Evolutionary conservation across 2,329 filamentous ascomycete genomes (phyloP).

Genomic region (Zasmidium angulare): DNA sequence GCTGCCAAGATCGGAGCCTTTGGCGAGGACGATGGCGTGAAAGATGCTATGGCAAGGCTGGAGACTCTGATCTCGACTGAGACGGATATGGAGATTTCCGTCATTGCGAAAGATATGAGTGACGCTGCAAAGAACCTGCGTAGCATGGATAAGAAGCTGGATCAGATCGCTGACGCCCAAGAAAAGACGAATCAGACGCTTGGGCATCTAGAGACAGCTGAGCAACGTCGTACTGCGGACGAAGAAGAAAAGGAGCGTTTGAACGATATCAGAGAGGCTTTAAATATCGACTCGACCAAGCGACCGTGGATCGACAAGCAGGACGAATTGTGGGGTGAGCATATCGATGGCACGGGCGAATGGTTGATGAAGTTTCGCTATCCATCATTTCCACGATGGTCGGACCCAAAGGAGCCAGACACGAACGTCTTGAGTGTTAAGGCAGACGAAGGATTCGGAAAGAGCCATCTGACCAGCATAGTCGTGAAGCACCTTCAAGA

Average conservation of each 20-base stretch:
- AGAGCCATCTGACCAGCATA: conserved; percentile 7
- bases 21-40: conserved; percentile 9
- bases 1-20: conserved; percentile 7
- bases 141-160: not conserved
- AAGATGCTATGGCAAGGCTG: conserved; percentile 6
- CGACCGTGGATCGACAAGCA: conserved; percentile 4
- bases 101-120: conserved; percentile 3
- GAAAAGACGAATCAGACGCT: not conserved
- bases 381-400: conserved; percentile 2
- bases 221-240: not conserved
- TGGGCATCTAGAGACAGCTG: conserved; percentile 4
- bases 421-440: conserved; percentile 2
- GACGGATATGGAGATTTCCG: conserved; percentile 4
- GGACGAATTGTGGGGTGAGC: conserved; percentile 4
- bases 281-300: not conserved
- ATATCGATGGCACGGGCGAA: conserved; percentile 4
- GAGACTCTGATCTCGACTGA: conserved; percentile 4
- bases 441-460: conserved; percentile 1
- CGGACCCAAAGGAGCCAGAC: not conserved
- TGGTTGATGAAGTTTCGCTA: not conserved
- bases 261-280: not conserved
- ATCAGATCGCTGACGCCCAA: conserved; percentile 2
- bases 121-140: conserved; percentile 6
- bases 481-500: conserved; percentile 1
- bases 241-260: conserved; percentile 9